Conservation (phyloP, 441 rosid species). For the Corymbia citriodora region DNA sequence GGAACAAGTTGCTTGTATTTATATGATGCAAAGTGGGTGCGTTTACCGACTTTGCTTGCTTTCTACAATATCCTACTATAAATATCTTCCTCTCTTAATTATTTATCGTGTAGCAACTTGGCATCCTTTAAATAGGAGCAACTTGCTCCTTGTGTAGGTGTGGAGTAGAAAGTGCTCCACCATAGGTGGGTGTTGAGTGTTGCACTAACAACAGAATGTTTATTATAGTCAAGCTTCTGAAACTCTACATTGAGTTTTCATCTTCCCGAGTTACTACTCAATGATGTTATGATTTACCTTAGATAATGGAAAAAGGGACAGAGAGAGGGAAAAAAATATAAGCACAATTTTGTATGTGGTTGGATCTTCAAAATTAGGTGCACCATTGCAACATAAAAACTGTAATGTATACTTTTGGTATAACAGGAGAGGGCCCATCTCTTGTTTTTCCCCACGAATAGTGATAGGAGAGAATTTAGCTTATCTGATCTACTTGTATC, state of each 20-base stretch:
- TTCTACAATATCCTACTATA: not conserved
- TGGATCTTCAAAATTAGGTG: not conserved
- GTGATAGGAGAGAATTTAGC: not conserved
- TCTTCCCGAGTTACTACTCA: not conserved
- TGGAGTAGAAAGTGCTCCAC: not conserved
- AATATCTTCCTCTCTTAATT: not conserved
- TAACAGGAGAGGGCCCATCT: not conserved
- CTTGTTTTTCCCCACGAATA: not conserved
- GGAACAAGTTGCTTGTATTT: not conserved
- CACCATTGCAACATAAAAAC: not conserved
- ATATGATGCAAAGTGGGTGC: not conserved
- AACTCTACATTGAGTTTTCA: not conserved
- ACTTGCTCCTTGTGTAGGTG: not conserved
- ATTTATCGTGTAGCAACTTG: not conserved
- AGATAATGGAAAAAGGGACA: not conserved
- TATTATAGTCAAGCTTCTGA: not conserved
- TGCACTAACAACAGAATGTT: not conserved
- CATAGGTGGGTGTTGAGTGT: not conserved
- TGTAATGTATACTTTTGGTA: not conserved
- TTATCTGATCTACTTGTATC: not conserved
- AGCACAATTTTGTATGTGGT: not conserved
- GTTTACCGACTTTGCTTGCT: not conserved
- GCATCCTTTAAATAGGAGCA: not conserved
- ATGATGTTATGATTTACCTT: not conserved
- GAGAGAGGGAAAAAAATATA: not conserved